Conservation (phyloP, 1,284 basidiomycete genomes). For the Sporisorium iseilematis-ciliati region DNA sequence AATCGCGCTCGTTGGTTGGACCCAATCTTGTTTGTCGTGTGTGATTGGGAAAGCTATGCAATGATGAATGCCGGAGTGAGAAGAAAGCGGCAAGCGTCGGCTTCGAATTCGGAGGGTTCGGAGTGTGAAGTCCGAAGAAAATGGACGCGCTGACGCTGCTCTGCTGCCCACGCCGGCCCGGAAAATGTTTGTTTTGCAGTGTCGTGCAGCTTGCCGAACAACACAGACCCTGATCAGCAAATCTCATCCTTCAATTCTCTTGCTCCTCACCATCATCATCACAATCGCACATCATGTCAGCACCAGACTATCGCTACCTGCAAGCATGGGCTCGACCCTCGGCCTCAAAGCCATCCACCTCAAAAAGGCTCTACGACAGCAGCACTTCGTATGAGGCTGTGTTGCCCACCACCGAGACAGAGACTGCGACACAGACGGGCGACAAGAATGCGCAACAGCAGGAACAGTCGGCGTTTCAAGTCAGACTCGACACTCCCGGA, state of each 20-base stretch:
- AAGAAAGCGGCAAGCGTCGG: not conserved
- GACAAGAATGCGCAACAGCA: slow-evolving; percentile 21
- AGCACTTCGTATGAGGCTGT: slow-evolving; percentile 37
- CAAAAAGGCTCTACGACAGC: slow-evolving; percentile 21
- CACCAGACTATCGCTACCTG: slow-evolving; percentile 56
- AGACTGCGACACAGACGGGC: slow-evolving; percentile 16
- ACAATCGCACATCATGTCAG: slow-evolving; percentile 13
- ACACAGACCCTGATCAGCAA: slow-evolving; percentile 2
- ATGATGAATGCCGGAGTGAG: not conserved
- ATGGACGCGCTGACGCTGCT: not conserved
- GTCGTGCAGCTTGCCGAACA: slow-evolving; percentile 1
- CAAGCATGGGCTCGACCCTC: slow-evolving; percentile 53
- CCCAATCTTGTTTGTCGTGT: not conserved
- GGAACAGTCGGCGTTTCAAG: slow-evolving; percentile 39
- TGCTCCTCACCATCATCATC: slow-evolving; percentile 1
- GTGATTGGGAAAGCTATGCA: not conserved
- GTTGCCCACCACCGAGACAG: slow-evolving; percentile 32
- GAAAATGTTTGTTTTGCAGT: not conserved
- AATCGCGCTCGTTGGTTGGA: no score
- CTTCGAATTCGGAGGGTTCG: not conserved
- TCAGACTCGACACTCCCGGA: slow-evolving; percentile 64
- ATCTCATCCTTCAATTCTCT: not conserved
- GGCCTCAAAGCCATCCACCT: slow-evolving; percentile 22
- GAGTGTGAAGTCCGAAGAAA: slow-evolving; percentile 1
- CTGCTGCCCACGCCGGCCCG: not conserved